Evolutionary conservation across 2,329 filamentous ascomycete genomes (phyloP).

Genomic region (Pseudopyrenochaeta lycopersici): DNA sequence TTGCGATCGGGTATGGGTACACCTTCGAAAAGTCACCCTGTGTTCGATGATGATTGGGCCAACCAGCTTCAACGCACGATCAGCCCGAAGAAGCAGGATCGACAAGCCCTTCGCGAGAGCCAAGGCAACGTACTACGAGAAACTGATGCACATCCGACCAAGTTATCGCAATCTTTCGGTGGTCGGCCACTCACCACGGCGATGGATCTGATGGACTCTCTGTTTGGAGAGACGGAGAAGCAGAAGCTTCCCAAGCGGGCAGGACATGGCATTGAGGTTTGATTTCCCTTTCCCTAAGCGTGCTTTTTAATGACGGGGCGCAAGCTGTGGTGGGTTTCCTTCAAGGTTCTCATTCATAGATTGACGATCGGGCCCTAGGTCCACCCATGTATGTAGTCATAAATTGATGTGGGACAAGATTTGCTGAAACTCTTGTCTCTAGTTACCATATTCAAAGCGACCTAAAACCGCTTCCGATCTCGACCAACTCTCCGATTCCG

Average conservation of each 20-base stretch:
- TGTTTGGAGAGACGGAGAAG: conserved; percentile 74
- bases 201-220: conserved; percentile 95
- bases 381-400: conserved; percentile 55
- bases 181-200: conserved; percentile 78
- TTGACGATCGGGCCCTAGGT: conserved; percentile 39
- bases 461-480: conserved; percentile 73
- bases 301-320: conserved; percentile 33
- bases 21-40: conserved; percentile 62
- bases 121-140: conserved; percentile 67
- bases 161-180: conserved; percentile 42
- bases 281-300: conserved; percentile 62
- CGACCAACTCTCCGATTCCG: conserved; percentile 68
- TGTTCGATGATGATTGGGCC: conserved; percentile 85
- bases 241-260: conserved; percentile 61
- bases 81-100: conserved; percentile 91
- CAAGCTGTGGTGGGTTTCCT: conserved; percentile 54
- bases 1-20: conserved; percentile 53
- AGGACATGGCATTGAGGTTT: conserved; percentile 84
- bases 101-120: conserved; percentile 73
- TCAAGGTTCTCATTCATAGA: conserved; percentile 44
- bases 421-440: conserved; percentile 53
- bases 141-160: conserved; percentile 47
- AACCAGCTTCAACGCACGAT: conserved; percentile 94
- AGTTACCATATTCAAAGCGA: conserved; percentile 89
- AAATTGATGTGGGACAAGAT: conserved; percentile 51